Conservation (phyloP, 495 filamentous ascomycete species). For the Lichenothelia convexa region DNA sequence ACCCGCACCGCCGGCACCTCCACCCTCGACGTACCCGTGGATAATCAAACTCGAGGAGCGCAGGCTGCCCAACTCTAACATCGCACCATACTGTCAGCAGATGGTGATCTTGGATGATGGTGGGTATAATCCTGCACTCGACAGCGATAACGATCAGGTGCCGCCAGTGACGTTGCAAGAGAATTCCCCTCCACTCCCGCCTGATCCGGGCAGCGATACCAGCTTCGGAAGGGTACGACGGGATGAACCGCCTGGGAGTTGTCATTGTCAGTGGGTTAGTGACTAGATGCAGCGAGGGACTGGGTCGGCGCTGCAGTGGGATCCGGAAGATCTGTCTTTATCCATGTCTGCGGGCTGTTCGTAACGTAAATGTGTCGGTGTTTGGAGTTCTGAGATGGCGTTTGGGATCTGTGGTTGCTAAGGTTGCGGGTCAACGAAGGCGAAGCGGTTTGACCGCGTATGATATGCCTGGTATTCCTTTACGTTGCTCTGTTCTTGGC, state of each 20-base stretch:
- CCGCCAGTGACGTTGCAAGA: slow-evolving; percentile 45
- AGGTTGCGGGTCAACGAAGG: too few species aligned
- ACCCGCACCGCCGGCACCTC: slow-evolving; percentile 33
- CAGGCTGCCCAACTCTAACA: slow-evolving; percentile 26
- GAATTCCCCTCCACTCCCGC: slow-evolving; percentile 21
- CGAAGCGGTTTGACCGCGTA: too few species aligned
- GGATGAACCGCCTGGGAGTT: slow-evolving; percentile 9
- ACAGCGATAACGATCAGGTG: slow-evolving; percentile 23
- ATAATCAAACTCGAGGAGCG: slow-evolving; percentile 69
- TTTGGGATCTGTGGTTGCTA: too few species aligned
- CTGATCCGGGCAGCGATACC: slow-evolving; percentile 2
- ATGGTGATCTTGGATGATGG: slow-evolving; percentile 41
- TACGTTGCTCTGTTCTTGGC: too few species aligned
- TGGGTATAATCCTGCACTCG: slow-evolving; percentile 22
- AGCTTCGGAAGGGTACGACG: slow-evolving; percentile 3
- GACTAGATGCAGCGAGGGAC: too few species aligned
- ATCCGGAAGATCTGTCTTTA: too few species aligned
- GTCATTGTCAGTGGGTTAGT: slow-evolving; percentile 22
- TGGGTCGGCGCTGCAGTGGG: too few species aligned
- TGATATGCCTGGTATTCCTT: too few species aligned
- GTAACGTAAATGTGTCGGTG: too few species aligned
- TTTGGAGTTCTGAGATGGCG: too few species aligned
- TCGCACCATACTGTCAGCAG: slow-evolving; percentile 48
- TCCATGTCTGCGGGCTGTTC: too few species aligned
- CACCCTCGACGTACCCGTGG: slow-evolving; percentile 43